Conservation (phyloP, 352 stramenopile genomes). For the Globisporangium solare region DNA sequence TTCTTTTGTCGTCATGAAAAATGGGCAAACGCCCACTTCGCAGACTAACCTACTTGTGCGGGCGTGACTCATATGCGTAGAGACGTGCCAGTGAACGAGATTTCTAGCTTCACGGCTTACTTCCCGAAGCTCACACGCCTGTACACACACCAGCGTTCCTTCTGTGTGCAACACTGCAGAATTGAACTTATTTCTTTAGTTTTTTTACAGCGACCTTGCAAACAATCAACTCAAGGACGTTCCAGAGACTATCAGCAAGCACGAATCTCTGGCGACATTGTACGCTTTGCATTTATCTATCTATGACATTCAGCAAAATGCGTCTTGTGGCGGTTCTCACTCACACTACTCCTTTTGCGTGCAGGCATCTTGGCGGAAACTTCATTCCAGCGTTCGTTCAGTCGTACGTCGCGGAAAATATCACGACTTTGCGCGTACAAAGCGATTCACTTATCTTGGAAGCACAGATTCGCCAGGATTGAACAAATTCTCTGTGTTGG, state of each 20-base stretch:
- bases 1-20: background rate
- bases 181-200: too few relatives aligned
- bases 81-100: background rate
- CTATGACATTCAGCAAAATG: too few relatives aligned
- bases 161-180: too few relatives aligned
- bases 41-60: background rate
- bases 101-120: background rate
- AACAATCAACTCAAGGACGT: constrained; percentile 5
- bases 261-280: constrained; percentile 1
- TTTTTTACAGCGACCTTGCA: background rate
- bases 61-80: background rate
- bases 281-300: background rate
- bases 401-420: background rate
- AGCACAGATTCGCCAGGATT: too few relatives aligned
- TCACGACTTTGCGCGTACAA: constrained; percentile 4
- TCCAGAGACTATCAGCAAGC: background rate
- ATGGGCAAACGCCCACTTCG: too few relatives aligned
- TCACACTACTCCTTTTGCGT: too few relatives aligned
- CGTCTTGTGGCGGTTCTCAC: too few relatives aligned
- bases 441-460: too few relatives aligned
- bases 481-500: too few relatives aligned
- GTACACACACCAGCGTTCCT: background rate
- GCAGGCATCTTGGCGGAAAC: background rate
- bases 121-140: background rate
- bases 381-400: background rate